Evolutionary conservation across 768 basidiomycete genomes (phyloP).

Genomic region (Tricholoma hemisulphureum): DNA sequence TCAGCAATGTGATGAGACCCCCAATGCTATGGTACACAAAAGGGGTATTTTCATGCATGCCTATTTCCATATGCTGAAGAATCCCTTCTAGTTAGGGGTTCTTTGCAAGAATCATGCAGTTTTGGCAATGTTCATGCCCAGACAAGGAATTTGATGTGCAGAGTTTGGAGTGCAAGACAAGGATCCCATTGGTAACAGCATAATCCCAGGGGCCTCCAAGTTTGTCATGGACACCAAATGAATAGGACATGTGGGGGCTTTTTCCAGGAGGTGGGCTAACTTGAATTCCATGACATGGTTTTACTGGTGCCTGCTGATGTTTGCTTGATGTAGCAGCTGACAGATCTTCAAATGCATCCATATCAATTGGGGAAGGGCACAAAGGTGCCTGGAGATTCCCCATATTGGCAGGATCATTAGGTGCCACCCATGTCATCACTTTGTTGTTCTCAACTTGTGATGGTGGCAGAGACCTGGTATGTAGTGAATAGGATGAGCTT

Average conservation of each 20-base stretch:
- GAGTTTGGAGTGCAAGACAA: background rate
- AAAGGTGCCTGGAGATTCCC: too few species aligned
- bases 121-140: background rate
- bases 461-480: background rate
- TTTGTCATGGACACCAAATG: background rate
- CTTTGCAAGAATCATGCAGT: background rate
- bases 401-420: too few species aligned
- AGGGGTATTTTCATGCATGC: background rate
- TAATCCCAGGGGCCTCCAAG: background rate
- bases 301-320: too few species aligned
- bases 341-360: too few species aligned
- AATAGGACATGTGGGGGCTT: background rate
- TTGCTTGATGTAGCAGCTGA: too few species aligned
- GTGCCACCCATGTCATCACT: too few species aligned
- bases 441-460: background rate
- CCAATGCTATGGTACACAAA: conserved; percentile 8
- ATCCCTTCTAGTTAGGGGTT: background rate
- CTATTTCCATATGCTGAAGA: conserved; percentile 1
- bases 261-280: background rate
- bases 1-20: conserved; percentile 11
- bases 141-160: background rate
- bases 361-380: too few species aligned
- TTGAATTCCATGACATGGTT: background rate
- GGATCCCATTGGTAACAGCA: background rate
- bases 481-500: too few species aligned